Conservation (phyloP, 257 asterid genomes). For the Lantana camara region DNA sequence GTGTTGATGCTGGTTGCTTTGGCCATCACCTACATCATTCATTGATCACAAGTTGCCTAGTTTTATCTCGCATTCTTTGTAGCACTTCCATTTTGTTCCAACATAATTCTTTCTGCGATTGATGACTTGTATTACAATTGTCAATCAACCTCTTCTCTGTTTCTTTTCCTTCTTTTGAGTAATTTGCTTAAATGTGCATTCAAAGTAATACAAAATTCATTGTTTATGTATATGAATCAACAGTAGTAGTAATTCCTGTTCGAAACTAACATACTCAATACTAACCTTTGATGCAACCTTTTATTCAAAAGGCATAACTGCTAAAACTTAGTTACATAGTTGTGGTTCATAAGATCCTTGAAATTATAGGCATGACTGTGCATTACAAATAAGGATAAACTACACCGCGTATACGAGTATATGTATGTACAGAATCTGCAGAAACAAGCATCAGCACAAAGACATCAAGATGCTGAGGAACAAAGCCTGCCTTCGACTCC, state of each 20-base stretch:
- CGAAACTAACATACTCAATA: no score
- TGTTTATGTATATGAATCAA: no score
- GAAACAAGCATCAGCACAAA: background rate
- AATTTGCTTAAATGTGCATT: no score
- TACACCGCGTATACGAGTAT: background rate
- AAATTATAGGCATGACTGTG: background rate
- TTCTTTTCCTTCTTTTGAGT: no score
- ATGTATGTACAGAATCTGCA: background rate
- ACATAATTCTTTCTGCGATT: slow-evolving; percentile 3
- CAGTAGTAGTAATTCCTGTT: no score
- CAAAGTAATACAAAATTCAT: no score
- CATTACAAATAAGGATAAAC: background rate
- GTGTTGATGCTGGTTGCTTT: slow-evolving; percentile 57
- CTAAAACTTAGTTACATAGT: background rate
- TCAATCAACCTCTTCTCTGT: no score
- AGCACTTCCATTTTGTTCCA: background rate
- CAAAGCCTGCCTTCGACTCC: background rate
- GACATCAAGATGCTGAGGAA: background rate
- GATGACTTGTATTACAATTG: background rate
- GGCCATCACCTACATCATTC: slow-evolving; percentile 60
- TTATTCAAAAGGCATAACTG: no score
- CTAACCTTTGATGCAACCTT: no score
- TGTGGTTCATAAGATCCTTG: background rate
- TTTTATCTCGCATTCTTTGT: background rate
- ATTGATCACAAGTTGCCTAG: slow-evolving; percentile 24